Conservation (phyloP, 495 filamentous ascomycete genomes). For the Xylaria venustula region DNA sequence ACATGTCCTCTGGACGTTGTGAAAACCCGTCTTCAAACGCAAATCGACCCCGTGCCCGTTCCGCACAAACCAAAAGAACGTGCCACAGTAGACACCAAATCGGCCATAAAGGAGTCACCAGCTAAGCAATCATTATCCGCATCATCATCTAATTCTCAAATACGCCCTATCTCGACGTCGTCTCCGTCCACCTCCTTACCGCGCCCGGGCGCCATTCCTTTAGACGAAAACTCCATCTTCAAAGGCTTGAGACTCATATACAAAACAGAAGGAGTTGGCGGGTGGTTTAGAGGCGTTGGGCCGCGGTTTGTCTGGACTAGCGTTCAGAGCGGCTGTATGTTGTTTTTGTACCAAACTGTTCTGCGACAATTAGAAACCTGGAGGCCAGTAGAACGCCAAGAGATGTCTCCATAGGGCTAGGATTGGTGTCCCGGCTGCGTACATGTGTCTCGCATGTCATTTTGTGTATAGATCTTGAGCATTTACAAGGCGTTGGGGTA, state of each 20-base stretch:
- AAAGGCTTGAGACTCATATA: slow-evolving; percentile 86
- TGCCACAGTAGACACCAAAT: slow-evolving; percentile 11
- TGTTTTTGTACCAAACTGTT: slow-evolving; percentile 90
- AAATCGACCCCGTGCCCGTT: slow-evolving; percentile 57
- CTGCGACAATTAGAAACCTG: slow-evolving; percentile 68
- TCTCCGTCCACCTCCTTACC: slow-evolving; percentile 77
- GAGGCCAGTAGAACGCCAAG: slow-evolving; percentile 37
- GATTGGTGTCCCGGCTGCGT: slow-evolving; percentile 8
- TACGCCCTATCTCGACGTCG: slow-evolving; percentile 77
- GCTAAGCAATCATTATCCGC: slow-evolving; percentile 17
- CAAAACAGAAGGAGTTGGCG: slow-evolving; percentile 77
- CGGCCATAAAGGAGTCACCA: slow-evolving; percentile 16
- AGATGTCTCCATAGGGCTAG: slow-evolving; percentile 16
- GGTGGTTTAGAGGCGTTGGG: slow-evolving; percentile 94
- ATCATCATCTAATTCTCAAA: slow-evolving; percentile 42
- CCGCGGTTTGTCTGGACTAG: slow-evolving; percentile 96
- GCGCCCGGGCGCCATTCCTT: slow-evolving; percentile 66
- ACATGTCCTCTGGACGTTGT: slow-evolving; percentile 97
- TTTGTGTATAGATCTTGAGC: slow-evolving; percentile 16
- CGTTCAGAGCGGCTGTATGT: slow-evolving; percentile 94
- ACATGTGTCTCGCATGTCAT: not conserved
- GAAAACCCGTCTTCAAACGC: slow-evolving; percentile 96
- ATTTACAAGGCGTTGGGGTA: slow-evolving; percentile 15
- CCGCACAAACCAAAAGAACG: slow-evolving; percentile 23
- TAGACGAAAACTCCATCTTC: slow-evolving; percentile 86